Conservation (phyloP, 2,329 filamentous ascomycete genomes). For the Fusarium sp. region DNA sequence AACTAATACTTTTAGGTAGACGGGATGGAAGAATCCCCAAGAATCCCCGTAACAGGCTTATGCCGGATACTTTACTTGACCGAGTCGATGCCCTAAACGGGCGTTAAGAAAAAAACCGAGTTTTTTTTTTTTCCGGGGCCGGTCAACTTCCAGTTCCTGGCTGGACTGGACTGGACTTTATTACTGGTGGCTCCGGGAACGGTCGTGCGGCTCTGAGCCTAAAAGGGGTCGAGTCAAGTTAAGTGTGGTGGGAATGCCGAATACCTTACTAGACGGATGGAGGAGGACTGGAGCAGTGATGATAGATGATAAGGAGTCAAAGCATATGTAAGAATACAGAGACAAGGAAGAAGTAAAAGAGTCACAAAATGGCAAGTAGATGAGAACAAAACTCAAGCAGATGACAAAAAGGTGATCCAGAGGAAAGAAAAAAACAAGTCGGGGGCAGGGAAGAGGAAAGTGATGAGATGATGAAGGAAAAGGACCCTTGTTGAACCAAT, state of each 20-base stretch:
- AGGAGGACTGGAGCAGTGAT: not conserved
- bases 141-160: slow-evolving; percentile 13
- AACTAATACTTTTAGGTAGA: slow-evolving; percentile 17
- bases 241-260: not conserved
- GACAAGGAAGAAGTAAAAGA: slow-evolving; percentile 15
- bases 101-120: slow-evolving; percentile 43
- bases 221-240: slow-evolving; percentile 25
- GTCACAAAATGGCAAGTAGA: not conserved
- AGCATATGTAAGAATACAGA: not conserved
- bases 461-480: slow-evolving; percentile 34
- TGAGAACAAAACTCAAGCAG: slow-evolving; percentile 1
- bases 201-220: slow-evolving; percentile 33
- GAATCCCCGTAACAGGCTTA: slow-evolving; percentile 54
- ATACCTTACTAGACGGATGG: not conserved
- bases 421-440: not conserved
- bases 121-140: slow-evolving; percentile 45
- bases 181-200: slow-evolving; percentile 31
- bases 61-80: slow-evolving; percentile 50
- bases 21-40: slow-evolving; percentile 38
- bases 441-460: slow-evolving; percentile 18
- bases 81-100: slow-evolving; percentile 48
- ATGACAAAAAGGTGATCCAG: slow-evolving; percentile 6
- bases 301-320: not conserved
- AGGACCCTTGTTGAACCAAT: slow-evolving; percentile 32
- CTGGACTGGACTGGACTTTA: slow-evolving; percentile 3